A percentile compares a stretch with the other conserved stretches of the same genome.
These are phyloP conservation scores for Amanita phalloides DNA, from an alignment of 768 basidiomycete species.

Conservation along the genomic window DNA sequence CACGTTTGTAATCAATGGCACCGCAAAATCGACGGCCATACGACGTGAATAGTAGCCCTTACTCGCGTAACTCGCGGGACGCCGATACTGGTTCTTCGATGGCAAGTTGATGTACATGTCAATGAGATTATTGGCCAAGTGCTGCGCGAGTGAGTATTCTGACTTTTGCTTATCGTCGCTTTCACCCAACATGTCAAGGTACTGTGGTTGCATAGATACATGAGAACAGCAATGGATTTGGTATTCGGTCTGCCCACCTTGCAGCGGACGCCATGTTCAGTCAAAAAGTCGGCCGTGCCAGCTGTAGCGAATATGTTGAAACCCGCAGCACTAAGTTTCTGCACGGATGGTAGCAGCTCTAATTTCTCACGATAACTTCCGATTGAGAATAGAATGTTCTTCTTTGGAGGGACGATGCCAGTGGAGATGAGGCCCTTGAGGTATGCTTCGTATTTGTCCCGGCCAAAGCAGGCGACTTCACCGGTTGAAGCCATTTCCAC, in stretches of 20 bases:
- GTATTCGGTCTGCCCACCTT: conserved; percentile 41
- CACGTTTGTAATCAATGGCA: conserved; percentile 96
- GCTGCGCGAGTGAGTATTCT: conserved; percentile 95
- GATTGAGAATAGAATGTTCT: conserved; percentile 95
- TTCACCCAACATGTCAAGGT: conserved; percentile 76
- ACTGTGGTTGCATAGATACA: conserved; percentile 30
- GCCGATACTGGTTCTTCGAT: conserved; percentile 94
- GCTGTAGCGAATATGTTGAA: conserved; percentile 96
- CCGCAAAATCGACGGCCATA: conserved; percentile 98
- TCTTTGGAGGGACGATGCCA: conserved; percentile 89
- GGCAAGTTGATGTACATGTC: conserved; percentile 99
- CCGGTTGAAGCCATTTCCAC: conserved; percentile 99
- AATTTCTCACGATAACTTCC: conserved; percentile 97
- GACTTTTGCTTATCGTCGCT: conserved; percentile 79
- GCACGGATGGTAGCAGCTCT: conserved; percentile 89
- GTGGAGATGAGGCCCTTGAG: conserved; percentile 95
- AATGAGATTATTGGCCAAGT: conserved; percentile 93
- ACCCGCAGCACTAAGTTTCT: conserved; percentile 87
- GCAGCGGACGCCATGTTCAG: conserved; percentile 93
- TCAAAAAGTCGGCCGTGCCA: conserved; percentile 95
- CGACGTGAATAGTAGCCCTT: conserved; percentile 95
- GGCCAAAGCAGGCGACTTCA: conserved; percentile 97
- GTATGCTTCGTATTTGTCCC: conserved; percentile 97
- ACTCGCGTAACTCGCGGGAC: conserved; percentile 93
- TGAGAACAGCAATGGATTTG: conserved; percentile 1